Conservation (phyloP, 352 stramenopile species). For the Phytophthora parvispora region DNA sequence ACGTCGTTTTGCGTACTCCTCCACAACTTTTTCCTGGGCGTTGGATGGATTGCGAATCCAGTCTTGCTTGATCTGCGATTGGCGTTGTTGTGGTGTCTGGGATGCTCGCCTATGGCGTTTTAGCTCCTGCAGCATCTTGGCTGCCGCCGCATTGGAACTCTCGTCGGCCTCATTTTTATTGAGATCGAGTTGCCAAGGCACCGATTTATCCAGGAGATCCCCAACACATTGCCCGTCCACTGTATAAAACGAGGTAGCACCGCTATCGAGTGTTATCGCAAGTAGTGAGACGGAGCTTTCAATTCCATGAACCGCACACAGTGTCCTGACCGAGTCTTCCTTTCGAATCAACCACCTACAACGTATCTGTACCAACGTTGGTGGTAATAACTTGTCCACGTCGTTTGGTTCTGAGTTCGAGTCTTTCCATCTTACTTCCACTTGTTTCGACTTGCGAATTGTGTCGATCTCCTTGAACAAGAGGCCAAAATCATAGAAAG, state of each 20-base stretch:
- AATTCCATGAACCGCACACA: slow-evolving; percentile 12
- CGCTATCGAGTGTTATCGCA: slow-evolving; percentile 39
- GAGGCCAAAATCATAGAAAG: slow-evolving; percentile 37
- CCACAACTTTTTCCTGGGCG: neutral
- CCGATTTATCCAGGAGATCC: slow-evolving; percentile 19
- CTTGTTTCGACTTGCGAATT: neutral
- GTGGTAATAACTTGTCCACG: neutral
- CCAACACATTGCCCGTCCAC: slow-evolving; percentile 41
- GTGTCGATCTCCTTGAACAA: slow-evolving; percentile 8
- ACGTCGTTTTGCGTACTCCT: slow-evolving; percentile 15
- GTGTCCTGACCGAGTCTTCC: slow-evolving; percentile 25
- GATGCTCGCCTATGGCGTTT: neutral
- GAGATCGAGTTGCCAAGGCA: slow-evolving; percentile 9
- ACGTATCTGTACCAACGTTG: slow-evolving; percentile 22
- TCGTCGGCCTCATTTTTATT: neutral
- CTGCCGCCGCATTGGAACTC: neutral
- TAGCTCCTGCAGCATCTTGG: slow-evolving; percentile 7
- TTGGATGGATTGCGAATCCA: slow-evolving; percentile 1
- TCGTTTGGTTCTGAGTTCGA: neutral
- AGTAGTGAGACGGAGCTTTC: slow-evolving; percentile 15
- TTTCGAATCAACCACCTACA: slow-evolving; percentile 39
- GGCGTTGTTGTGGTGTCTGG: neutral
- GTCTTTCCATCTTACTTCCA: neutral
- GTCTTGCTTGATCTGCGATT: slow-evolving; percentile 12
- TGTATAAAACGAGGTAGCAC: slow-evolving; percentile 45